Conservation (phyloP, 176 grass and related monocot genomes). For the barley (Hordeum vulgare) region DNA sequence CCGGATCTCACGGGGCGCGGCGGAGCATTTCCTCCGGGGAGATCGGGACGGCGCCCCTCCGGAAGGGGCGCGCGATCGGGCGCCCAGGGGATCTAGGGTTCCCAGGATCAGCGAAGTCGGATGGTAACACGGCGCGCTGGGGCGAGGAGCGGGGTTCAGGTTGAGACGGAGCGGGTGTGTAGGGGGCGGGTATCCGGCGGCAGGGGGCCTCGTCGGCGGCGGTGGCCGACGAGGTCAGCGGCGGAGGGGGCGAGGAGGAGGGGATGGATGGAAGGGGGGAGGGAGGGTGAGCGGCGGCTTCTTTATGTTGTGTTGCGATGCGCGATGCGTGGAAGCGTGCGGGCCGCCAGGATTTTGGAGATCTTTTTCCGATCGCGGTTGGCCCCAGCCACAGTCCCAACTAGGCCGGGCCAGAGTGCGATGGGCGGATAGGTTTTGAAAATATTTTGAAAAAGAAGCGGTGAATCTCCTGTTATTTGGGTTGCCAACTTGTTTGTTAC, state of each 20-base stretch:
- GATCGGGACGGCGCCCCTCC: conserved; percentile 3
- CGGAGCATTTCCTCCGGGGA: background rate
- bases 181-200: background rate
- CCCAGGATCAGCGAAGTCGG: background rate
- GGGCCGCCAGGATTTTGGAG: conserved; percentile 27
- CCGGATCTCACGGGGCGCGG: conserved; percentile 15
- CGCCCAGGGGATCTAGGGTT: conserved; percentile 26
- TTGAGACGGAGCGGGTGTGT: background rate
- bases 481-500: background rate
- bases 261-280: background rate
- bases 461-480: background rate
- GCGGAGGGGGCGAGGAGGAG: background rate
- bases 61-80: conserved; percentile 9
- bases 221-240: conserved; percentile 1
- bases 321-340: background rate
- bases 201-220: conserved; percentile 14
- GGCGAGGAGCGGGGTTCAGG: background rate
- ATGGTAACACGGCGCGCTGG: background rate
- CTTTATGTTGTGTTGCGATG: conserved; percentile 6
- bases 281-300: conserved; percentile 14
- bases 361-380: background rate
- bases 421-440: background rate
- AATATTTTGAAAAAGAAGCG: background rate
- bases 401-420: background rate
- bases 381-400: background rate